These are phyloP conservation scores for Escovopsis weberi DNA, from an alignment of 2,329 filamentous ascomycete species.

Conservation along the genomic window DNA sequence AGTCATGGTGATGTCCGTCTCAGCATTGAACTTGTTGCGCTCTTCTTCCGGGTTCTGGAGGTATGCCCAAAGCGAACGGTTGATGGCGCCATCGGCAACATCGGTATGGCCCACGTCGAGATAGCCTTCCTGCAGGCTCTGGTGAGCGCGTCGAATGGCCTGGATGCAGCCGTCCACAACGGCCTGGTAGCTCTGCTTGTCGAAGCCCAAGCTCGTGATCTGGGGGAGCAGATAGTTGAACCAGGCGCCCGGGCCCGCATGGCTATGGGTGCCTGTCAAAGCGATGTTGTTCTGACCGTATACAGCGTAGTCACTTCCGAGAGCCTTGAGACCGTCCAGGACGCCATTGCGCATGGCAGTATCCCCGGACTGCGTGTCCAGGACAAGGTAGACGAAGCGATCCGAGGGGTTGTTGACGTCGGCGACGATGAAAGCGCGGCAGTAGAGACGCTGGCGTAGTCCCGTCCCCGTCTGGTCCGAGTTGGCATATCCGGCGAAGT, in stretches of 20 bases:
- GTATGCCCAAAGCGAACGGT: conserved; percentile 79
- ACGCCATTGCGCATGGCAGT: conserved; percentile 83
- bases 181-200: conserved; percentile 73
- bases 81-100: conserved; percentile 67
- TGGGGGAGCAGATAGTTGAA: conserved; percentile 89
- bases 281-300: conserved; percentile 76
- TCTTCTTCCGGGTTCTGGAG: conserved; percentile 71
- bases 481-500: conserved; percentile 85
- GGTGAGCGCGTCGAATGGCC: conserved; percentile 69
- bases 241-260: conserved; percentile 85
- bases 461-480: conserved; percentile 70
- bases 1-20: conserved; percentile 48
- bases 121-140: conserved; percentile 41
- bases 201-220: conserved; percentile 75
- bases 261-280: conserved; percentile 83
- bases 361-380: conserved; percentile 80
- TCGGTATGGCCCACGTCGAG: conserved; percentile 56
- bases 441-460: conserved; percentile 75
- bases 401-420: conserved; percentile 50
- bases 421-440: conserved; percentile 77
- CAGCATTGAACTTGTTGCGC: conserved; percentile 47
- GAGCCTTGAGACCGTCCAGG: conserved; percentile 51
- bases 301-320: conserved; percentile 58
- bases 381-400: conserved; percentile 72
- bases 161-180: conserved; percentile 76